phyloP scores from a whole-genome alignment of 2,329 filamentous ascomycete species.

The Paramyrothecium roridum region DNA sequence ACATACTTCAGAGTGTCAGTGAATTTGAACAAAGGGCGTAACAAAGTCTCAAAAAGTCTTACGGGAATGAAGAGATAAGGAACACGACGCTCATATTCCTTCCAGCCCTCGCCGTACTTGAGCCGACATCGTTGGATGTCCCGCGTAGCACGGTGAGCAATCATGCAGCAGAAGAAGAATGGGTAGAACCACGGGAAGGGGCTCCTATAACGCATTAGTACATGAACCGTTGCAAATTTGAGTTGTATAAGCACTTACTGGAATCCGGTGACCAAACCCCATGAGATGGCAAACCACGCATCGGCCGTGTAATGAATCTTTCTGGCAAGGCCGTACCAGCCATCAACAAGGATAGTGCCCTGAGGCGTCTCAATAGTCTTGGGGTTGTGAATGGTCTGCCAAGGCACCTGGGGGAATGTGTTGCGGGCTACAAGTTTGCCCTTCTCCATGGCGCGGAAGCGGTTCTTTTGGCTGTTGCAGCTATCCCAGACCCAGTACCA shows the following conservation, averaged over 20 bases:
- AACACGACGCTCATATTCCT: slow-evolving; percentile 73
- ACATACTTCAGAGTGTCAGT: slow-evolving; percentile 33
- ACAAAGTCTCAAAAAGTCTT: slow-evolving; percentile 16
- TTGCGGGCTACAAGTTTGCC: slow-evolving; percentile 68
- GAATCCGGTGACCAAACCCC: slow-evolving; percentile 51
- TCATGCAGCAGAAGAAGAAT: slow-evolving; percentile 79
- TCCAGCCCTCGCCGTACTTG: slow-evolving; percentile 82
- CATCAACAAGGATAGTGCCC: slow-evolving; percentile 76
- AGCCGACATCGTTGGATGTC: slow-evolving; percentile 74
- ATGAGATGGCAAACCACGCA: slow-evolving; percentile 44
- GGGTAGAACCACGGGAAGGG: slow-evolving; percentile 93
- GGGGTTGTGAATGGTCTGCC: slow-evolving; percentile 79
- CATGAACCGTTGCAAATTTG: not conserved
- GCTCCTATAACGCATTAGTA: slow-evolving; percentile 37
- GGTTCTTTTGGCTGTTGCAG: slow-evolving; percentile 90
- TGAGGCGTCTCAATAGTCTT: slow-evolving; percentile 70
- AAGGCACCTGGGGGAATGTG: slow-evolving; percentile 88
- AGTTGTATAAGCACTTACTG: slow-evolving; percentile 21
- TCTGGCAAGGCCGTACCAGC: slow-evolving; percentile 76
- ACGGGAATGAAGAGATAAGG: slow-evolving; percentile 82
- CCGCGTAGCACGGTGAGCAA: slow-evolving; percentile 71
- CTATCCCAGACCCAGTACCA: slow-evolving; percentile 93
- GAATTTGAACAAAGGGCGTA: too few species aligned
- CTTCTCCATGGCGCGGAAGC: slow-evolving; percentile 77
- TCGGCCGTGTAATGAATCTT: slow-evolving; percentile 55